Percentiles rank a stretch among this genome's conserved stretches.
phyloP scores from a whole-genome alignment of 352 stramenopile species.

The Globisporangium spiculum region DNA sequence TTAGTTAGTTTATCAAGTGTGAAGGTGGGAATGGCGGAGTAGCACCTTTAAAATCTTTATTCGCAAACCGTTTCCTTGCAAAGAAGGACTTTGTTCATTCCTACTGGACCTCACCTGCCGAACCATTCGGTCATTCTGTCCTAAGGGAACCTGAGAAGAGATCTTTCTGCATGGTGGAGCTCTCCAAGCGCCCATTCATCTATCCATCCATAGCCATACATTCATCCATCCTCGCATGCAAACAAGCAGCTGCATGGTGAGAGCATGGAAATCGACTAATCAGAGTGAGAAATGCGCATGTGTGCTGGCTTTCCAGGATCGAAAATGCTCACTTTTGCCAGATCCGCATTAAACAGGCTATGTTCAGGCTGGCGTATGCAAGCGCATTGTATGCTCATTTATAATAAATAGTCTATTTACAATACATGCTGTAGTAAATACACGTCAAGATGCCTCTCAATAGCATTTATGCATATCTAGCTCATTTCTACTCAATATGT shows the following conservation, averaged over 20 bases:
- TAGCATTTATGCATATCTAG: not conserved
- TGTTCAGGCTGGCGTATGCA: not conserved
- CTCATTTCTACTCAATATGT: not conserved
- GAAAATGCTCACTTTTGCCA: not conserved
- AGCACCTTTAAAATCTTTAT: not conserved
- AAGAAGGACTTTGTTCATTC: not conserved
- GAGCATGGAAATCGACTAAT: not conserved
- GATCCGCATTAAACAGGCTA: not conserved
- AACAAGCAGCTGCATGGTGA: not conserved
- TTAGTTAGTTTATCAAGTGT: not conserved
- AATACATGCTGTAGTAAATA: not conserved
- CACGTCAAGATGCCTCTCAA: not conserved
- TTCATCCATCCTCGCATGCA: not conserved
- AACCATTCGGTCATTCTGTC: not conserved
- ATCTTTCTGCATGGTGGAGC: not conserved
- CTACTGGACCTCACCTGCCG: no score
- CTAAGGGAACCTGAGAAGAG: not conserved
- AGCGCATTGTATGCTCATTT: not conserved
- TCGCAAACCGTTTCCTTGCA: not conserved
- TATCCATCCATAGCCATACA: not conserved
- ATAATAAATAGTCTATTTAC: not conserved
- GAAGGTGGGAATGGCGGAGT: not conserved
- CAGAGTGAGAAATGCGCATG: not conserved
- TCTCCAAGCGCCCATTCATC: not conserved
- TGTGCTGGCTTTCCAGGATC: not conserved